A percentile compares a stretch with the other conserved stretches of the same genome.
Evolutionary conservation across 192 early-diverging fungal species (phyloP).

Genomic region (Lobosporangium transversale): DNA sequence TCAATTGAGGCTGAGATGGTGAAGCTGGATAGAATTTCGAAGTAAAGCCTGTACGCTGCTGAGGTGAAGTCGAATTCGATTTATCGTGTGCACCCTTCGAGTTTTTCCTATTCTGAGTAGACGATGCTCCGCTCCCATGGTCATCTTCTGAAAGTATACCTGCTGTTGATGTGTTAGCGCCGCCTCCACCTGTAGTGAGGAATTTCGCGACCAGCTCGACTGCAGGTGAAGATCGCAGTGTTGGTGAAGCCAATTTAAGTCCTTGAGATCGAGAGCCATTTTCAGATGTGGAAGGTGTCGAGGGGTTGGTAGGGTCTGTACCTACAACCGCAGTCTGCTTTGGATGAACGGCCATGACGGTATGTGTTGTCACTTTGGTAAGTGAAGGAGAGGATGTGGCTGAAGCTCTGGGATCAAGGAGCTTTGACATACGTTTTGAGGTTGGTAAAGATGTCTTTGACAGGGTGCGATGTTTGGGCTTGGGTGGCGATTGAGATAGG

Average conservation of each 20-base stretch:
- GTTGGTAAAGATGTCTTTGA: conserved; percentile 23
- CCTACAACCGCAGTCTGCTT: conserved; percentile 17
- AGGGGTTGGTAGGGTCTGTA: conserved; percentile 5
- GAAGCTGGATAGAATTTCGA: conserved; percentile 45
- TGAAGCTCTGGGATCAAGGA: conserved; percentile 31
- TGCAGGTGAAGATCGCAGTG: conserved; percentile 26
- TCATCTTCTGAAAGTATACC: conserved; percentile 38
- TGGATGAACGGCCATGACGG: conserved; percentile 39
- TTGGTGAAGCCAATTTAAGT: conserved; percentile 14
- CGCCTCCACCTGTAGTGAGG: not conserved
- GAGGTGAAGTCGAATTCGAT: conserved; percentile 36
- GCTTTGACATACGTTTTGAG: conserved; percentile 40
- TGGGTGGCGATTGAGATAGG: conserved; percentile 14
- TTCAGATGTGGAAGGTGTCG: not conserved
- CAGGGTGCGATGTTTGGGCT: conserved; percentile 10
- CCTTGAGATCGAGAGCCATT: conserved; percentile 15
- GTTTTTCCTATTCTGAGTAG: conserved; percentile 1
- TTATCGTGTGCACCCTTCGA: conserved; percentile 10
- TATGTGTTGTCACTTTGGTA: conserved; percentile 37
- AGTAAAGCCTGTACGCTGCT: conserved; percentile 29
- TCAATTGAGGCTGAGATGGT: conserved; percentile 29
- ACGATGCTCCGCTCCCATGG: conserved; percentile 12
- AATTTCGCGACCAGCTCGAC: conserved; percentile 38
- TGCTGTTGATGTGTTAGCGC: not conserved
- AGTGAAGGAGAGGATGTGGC: conserved; percentile 31